Percentiles rank a stretch among this genome's conserved stretches.
These are phyloP conservation scores for Alternaria atra DNA, from an alignment of 2,329 filamentous ascomycete species.

Conservation along the genomic window DNA sequence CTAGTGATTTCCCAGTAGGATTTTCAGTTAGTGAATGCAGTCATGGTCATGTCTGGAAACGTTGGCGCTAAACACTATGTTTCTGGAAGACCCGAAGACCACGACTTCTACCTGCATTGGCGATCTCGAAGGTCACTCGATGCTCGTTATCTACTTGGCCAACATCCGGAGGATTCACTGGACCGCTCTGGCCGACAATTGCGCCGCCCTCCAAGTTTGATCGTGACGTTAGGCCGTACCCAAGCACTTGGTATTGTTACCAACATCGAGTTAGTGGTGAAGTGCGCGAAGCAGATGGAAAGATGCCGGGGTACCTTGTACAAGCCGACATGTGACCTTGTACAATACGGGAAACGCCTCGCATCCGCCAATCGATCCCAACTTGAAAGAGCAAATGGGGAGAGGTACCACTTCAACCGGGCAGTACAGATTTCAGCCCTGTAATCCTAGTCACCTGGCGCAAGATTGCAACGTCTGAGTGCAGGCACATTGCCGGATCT, in stretches of 20 bases:
- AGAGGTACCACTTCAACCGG: not conserved
- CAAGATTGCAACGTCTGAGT: not conserved
- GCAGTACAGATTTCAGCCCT: not conserved
- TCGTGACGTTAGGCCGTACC: not conserved
- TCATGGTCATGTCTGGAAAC: not conserved
- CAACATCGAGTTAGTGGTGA: not conserved
- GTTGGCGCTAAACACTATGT: conserved; percentile 1
- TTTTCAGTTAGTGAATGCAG: not conserved
- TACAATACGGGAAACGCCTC: not conserved
- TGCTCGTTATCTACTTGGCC: conserved; percentile 15
- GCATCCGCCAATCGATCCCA: not conserved
- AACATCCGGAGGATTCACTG: not conserved
- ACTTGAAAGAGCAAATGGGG: not conserved
- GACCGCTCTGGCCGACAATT: conserved; percentile 10
- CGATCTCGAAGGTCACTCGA: not conserved
- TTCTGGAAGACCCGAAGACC: conserved; percentile 1
- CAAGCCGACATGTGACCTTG: not conserved
- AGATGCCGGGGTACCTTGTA: not conserved
- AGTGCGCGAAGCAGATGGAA: not conserved
- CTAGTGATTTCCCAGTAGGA: not conserved
- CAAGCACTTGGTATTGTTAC: conserved; percentile 3
- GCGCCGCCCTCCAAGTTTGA: not conserved
- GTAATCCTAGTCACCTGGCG: not conserved
- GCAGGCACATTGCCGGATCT: not conserved
- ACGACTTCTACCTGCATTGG: conserved; percentile 1